Base-by-base conservation (phyloP, 768 basidiomycete species). In the Serendipita vermifera region DNA sequence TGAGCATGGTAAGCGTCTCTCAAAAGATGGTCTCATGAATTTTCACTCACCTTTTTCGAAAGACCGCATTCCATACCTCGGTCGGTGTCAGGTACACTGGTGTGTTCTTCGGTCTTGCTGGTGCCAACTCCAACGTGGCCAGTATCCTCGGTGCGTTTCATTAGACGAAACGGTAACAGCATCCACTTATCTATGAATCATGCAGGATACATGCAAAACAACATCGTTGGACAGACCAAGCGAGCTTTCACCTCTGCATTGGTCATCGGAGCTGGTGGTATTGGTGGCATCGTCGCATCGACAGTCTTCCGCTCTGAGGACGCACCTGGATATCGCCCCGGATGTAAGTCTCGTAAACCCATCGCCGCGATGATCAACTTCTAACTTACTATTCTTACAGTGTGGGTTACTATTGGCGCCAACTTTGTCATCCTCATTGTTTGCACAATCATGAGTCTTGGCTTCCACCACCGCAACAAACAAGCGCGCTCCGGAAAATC, bases 261-360 rank as follows among this genome's bases (percentile, higher is more conserved):
- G 5, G 57, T 58, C 33, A 54, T 64, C 48, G 62, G 62, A 2
- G 27, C 59, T 9, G 61, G 61, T n/a, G 62, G 64, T 7, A 31
- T 63, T 11, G 64, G 64, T 9, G 64, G 64, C 11, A 63, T 64
- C 41, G 20, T 63, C 14, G 64, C 64, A 14, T 58, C 59, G 17
- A 27, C 38, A 1, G 24, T 24, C 14, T 51, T 51, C 57, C 61
- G 59, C 31, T 57, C 54, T 33, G 22, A 33, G 20, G 61, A 62
- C 59, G 53, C 41, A 38, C 62, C 61, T 3, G 36, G 31, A 2
- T 62, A 60, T 43, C 17, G 59, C 1, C 60, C 58, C 3, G 59
- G 62, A 4, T 53, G 46, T 51, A 29, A 51, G 46, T 51, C n/a
- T n/a, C n/a, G n/a, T n/a, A n/a, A n/a, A 51, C 29, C 29, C 31